A percentile compares a stretch with the other conserved stretches of the same genome.
These are phyloP conservation scores for Boletus rufocinnamomeus DNA, from an alignment of 768 basidiomycete species.

Conservation along the genomic window DNA sequence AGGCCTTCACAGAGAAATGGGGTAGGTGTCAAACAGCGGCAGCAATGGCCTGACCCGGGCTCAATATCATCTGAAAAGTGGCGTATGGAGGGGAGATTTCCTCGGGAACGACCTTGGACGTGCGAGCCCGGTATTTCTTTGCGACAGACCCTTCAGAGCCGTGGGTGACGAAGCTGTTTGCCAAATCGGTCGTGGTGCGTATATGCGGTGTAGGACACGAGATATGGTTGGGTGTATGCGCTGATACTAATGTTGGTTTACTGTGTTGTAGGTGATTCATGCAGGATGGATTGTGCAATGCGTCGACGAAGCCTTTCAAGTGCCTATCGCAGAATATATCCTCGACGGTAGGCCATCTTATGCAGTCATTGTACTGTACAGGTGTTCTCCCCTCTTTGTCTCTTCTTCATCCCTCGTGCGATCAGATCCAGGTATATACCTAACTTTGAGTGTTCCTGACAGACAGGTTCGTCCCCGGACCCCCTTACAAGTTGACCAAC, in stretches of 20 bases:
- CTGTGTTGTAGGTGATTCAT: slow-evolving; percentile 29
- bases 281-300: slow-evolving; percentile 35
- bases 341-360: slow-evolving; percentile 32
- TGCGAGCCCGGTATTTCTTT: slow-evolving; percentile 32
- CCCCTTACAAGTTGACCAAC: slow-evolving; percentile 22
- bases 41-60: neutral
- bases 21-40: slow-evolving; percentile 12
- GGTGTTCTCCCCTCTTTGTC: neutral
- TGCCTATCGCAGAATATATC: slow-evolving; percentile 31
- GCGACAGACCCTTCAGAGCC: slow-evolving; percentile 30
- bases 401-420: neutral
- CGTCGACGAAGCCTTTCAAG: slow-evolving; percentile 26
- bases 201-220: slow-evolving; percentile 2
- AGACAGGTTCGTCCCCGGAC: slow-evolving; percentile 22
- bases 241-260: neutral
- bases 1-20: slow-evolving; percentile 24
- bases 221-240: slow-evolving; percentile 12
- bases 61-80: slow-evolving; percentile 14
- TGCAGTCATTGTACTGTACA: neutral
- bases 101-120: slow-evolving; percentile 10
- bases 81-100: slow-evolving; percentile 28
- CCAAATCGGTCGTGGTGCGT: slow-evolving; percentile 34
- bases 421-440: neutral
- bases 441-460: slow-evolving; percentile 7
- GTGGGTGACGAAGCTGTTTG: slow-evolving; percentile 28